phyloP scores from a whole-genome alignment of 2,329 filamentous ascomycete species.

The Pseudogymnoascus sp. region DNA sequence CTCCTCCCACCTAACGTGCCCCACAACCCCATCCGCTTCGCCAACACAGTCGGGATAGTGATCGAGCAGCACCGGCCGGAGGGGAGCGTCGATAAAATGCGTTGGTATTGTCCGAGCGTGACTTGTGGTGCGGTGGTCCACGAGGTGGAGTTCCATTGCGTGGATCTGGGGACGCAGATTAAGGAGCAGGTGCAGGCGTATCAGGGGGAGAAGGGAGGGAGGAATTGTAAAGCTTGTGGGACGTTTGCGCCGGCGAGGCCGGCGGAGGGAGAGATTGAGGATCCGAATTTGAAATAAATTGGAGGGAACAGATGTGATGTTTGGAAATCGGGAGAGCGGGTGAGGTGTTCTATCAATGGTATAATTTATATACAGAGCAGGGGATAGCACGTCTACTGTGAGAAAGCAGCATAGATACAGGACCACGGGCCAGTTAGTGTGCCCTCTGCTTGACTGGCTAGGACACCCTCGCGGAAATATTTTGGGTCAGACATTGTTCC shows the following conservation, averaged over 20 bases:
- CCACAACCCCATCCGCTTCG: conserved; percentile 90
- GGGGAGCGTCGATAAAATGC: conserved; percentile 64
- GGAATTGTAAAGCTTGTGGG: conserved; percentile 73
- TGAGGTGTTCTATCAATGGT: not conserved
- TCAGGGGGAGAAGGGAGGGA: conserved; percentile 56
- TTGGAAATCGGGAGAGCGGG: not conserved
- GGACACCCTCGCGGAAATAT: too few species aligned
- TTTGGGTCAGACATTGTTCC: too few species aligned
- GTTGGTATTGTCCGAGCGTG: conserved; percentile 71
- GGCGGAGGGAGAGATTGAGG: conserved; percentile 46
- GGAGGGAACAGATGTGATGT: not conserved
- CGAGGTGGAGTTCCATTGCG: conserved; percentile 81
- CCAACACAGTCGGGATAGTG: conserved; percentile 87
- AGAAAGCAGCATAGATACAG: too few species aligned
- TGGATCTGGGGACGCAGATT: conserved; percentile 86
- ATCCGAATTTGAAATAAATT: conserved; percentile 42
- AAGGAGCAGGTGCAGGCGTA: conserved; percentile 84
- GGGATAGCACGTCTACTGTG: too few species aligned
- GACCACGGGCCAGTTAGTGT: too few species aligned
- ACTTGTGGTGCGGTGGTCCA: conserved; percentile 66
- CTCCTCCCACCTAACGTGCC: conserved; percentile 89
- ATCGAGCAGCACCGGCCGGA: conserved; percentile 74
- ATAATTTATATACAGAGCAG: too few species aligned
- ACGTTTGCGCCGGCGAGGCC: conserved; percentile 64
- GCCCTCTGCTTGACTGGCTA: too few species aligned